Base-by-base conservation (phyloP, 2,329 filamentous ascomycete genomes). In the Aspergillus caelatus region DNA sequence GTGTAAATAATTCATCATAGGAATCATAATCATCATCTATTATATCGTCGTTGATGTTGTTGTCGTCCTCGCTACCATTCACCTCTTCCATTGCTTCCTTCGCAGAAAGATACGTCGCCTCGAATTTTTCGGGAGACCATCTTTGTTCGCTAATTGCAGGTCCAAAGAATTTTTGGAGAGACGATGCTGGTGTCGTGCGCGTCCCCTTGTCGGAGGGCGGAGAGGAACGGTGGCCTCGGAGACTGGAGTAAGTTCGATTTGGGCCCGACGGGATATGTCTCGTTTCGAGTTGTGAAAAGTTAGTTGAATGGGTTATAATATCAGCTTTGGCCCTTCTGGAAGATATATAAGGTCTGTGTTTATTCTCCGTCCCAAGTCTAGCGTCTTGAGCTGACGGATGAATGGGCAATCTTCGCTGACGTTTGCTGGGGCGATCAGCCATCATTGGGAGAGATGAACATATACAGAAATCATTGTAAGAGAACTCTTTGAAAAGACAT, bases 21-120 rank as follows among this genome's bases (percentile, higher is more conserved):
- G 71, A 78, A 60, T 79, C 76, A 63, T 78, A 78, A 64, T 78
- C 77, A 62, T 79, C 77, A 56, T 79, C 78, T 64, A 79, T 77
- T 23, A 76, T 57, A 41, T 41, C 39, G 60, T 80, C 78, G 32
- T 16, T 8, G 30, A 10, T 10, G 30, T 32, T 32, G 34, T 36
- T 16, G 14, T 78, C 78, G 45, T 78, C 72, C 14, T 46, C 53
- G 10, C 50, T 46, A 34, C 56, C 62, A 41, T 57, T 59, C 30
- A 61, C 28, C 36, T 8, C 26, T n/a, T 21, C 45, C 46, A 41
- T 39, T 19, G 16, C n/a, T 30, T 43, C 34, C 32, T 39, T 23
- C 32, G 21, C 7, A 7, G 39, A 12, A n/a, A 21, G 46, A 59
- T 43, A 41, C 53, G 64, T 61, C 7, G 69, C 64, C 46, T 71